phyloP scores from a whole-genome alignment of 1,139 yeast genomes.

The Sugiyamaella japonica region DNA sequence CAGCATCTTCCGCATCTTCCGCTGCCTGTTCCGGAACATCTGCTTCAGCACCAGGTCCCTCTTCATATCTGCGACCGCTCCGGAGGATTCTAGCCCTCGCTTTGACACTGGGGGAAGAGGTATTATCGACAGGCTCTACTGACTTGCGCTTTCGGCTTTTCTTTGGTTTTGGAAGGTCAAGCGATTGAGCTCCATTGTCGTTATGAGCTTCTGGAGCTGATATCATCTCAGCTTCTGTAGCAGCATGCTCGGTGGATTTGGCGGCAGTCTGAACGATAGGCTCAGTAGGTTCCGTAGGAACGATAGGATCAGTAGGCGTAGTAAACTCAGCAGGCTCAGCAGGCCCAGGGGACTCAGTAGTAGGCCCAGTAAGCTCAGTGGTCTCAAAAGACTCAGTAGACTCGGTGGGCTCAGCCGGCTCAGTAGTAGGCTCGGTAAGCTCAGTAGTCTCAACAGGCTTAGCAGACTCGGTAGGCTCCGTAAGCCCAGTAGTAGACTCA shows the following conservation, averaged over 20 bases:
- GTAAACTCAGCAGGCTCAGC: too few relatives aligned
- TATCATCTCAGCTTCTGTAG: not conserved
- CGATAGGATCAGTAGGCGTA: too few relatives aligned
- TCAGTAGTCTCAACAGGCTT: too few relatives aligned
- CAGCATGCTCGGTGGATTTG: not conserved
- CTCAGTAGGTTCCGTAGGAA: too few relatives aligned
- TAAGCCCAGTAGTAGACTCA: too few relatives aligned
- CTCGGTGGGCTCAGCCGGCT: too few relatives aligned
- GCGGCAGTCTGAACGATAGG: not conserved
- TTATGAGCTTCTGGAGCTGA: not conserved
- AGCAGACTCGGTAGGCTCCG: not conserved
- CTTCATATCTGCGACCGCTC: conserved; percentile 16
- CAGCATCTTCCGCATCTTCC: not conserved
- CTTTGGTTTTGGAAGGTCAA: not conserved
- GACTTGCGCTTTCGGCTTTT: not conserved
- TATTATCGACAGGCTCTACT: not conserved
- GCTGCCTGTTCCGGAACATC: conserved; percentile 3
- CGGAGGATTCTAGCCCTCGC: conserved; percentile 11
- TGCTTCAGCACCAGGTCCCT: conserved; percentile 9
- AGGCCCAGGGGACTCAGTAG: too few relatives aligned
- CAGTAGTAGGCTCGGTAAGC: too few relatives aligned
- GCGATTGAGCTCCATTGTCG: not conserved
- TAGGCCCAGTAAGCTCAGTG: not conserved
- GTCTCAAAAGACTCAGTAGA: not conserved
- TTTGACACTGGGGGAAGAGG: not conserved